phyloP scores from a whole-genome alignment of 805 yeast genomes.

The Ogataea saltuana region DNA sequence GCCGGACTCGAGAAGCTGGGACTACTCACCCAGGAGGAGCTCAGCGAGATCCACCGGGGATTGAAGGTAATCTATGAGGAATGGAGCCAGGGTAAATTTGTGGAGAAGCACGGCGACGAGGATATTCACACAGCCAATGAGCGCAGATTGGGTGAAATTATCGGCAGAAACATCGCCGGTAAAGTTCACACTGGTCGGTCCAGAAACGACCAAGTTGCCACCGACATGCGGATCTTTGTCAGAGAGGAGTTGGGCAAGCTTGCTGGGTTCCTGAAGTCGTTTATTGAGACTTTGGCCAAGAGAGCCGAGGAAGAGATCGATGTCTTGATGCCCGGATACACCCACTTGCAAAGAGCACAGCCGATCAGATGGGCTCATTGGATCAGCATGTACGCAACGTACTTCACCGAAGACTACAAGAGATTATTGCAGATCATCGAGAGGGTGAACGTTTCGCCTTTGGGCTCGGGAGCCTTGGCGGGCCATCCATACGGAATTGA shows the following conservation, averaged over 20 bases:
- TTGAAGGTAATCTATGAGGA: conserved; percentile 69
- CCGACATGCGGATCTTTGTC: conserved; percentile 96
- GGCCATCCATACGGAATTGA: conserved; percentile 99
- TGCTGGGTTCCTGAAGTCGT: conserved; percentile 52
- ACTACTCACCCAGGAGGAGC: conserved; percentile 69
- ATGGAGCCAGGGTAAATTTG: conserved; percentile 73
- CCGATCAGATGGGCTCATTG: conserved; percentile 99
- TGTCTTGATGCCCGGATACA: conserved; percentile 97
- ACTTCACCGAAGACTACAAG: conserved; percentile 85
- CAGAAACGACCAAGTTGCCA: conserved; percentile 97
- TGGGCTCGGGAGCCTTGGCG: conserved; percentile 97
- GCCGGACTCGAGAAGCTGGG: conserved; percentile 80
- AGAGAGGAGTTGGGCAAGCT: conserved; percentile 73
- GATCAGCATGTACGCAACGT: conserved; percentile 93
- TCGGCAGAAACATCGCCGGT: conserved; percentile 92
- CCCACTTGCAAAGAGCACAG: conserved; percentile 97
- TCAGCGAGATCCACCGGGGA: conserved; percentile 81
- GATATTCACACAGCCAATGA: conserved; percentile 99
- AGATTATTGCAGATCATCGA: conserved; percentile 77
- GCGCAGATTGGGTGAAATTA: conserved; percentile 93
- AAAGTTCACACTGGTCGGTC: conserved; percentile 99
- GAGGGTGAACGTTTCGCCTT: conserved; percentile 85
- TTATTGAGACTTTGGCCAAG: conserved; percentile 64
- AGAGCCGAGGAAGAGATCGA: conserved; percentile 88
- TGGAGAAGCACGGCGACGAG: conserved; percentile 87